phyloP scores from a whole-genome alignment of 2,329 filamentous ascomycete species.

The Cephalotrichum gorgonifer region DNA sequence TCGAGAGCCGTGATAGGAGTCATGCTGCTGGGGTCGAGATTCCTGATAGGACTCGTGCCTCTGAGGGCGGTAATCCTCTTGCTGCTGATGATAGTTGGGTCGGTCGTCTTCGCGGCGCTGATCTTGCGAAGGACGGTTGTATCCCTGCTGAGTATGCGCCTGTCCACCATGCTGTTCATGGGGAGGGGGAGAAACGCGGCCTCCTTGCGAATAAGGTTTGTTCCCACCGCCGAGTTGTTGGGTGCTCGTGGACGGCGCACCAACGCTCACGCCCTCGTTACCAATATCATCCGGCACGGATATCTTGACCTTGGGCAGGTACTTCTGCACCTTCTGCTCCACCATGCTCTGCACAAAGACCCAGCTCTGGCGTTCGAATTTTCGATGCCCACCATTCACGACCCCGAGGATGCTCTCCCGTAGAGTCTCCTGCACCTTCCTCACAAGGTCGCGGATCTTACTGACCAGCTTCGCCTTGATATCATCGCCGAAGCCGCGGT shows the following conservation, averaged over 20 bases:
- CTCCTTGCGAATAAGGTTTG: constrained; percentile 14
- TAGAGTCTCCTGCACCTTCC: constrained; percentile 33
- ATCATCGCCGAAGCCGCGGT: constrained; percentile 30
- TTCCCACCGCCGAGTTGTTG: constrained; percentile 22
- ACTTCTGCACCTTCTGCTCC: constrained; percentile 33
- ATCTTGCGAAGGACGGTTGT: constrained; percentile 10
- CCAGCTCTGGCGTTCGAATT: constrained; percentile 34
- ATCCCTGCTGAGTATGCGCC: constrained; percentile 13
- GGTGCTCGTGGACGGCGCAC: constrained; percentile 19
- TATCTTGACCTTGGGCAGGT: constrained; percentile 33
- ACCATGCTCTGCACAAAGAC: constrained; percentile 34
- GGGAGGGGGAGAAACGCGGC: neutral
- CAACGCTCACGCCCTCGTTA: constrained; percentile 33
- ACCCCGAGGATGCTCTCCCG: constrained; percentile 31
- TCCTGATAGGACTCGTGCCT: constrained; percentile 9
- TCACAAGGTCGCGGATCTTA: constrained; percentile 31
- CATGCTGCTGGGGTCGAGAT: constrained; percentile 10
- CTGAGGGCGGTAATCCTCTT: constrained; percentile 4
- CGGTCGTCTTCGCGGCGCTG: constrained; percentile 1
- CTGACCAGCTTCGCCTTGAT: constrained; percentile 30
- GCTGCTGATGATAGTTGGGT: constrained; percentile 7
- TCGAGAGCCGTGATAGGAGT: constrained; percentile 4
- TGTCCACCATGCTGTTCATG: constrained; percentile 3
- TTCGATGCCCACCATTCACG: constrained; percentile 35
- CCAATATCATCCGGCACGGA: constrained; percentile 34